A percentile compares a stretch with the other conserved stretches of the same genome.
Conservation (phyloP, 768 basidiomycete species). For the Leccinum pellstonianum region DNA sequence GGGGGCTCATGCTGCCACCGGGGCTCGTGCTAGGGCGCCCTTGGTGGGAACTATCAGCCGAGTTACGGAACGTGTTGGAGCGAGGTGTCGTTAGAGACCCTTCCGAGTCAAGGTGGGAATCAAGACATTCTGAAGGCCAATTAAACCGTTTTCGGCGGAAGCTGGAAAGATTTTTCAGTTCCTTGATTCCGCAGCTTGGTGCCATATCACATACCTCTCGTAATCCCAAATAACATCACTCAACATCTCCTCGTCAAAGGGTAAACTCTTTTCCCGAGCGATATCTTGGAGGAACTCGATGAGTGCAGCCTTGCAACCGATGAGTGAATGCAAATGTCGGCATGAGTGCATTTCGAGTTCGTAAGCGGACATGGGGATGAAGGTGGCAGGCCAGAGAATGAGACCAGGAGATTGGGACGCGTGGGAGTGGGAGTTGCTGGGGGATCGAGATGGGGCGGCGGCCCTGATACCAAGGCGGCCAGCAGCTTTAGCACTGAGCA, state of each 20-base stretch:
- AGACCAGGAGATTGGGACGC: constrained; percentile 61
- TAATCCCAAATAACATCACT: constrained; percentile 37
- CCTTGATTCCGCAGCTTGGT: constrained; percentile 6
- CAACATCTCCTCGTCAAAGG: constrained; percentile 24
- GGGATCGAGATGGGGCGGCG: constrained; percentile 12
- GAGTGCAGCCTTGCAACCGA: constrained; percentile 62
- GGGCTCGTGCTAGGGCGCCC: constrained; percentile 9
- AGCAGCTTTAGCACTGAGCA: constrained; percentile 37
- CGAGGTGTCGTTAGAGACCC: constrained; percentile 23
- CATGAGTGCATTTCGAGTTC: constrained; percentile 78
- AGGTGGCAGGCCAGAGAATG: constrained; percentile 56
- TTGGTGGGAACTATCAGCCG: constrained; percentile 15
- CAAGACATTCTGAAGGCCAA: constrained; percentile 55
- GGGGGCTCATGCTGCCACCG: constrained; percentile 19
- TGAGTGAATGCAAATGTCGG: constrained; percentile 62
- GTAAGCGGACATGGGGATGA: constrained; percentile 52
- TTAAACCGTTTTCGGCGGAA: constrained; percentile 68
- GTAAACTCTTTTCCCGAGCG: constrained; percentile 21
- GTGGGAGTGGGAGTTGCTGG: constrained; percentile 21
- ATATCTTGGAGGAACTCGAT: constrained; percentile 44
- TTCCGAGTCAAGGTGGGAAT: constrained; percentile 27
- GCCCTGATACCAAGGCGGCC: constrained; percentile 36
- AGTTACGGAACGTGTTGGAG: constrained; percentile 19
- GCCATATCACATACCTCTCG: constrained; percentile 29
- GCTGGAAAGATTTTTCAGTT: constrained; percentile 35